Evolutionary conservation across 2,329 filamentous ascomycete species (phyloP), one percentile per base, ranked within the genome.

Genomic region (Colletotrichum liriopes): DNA sequence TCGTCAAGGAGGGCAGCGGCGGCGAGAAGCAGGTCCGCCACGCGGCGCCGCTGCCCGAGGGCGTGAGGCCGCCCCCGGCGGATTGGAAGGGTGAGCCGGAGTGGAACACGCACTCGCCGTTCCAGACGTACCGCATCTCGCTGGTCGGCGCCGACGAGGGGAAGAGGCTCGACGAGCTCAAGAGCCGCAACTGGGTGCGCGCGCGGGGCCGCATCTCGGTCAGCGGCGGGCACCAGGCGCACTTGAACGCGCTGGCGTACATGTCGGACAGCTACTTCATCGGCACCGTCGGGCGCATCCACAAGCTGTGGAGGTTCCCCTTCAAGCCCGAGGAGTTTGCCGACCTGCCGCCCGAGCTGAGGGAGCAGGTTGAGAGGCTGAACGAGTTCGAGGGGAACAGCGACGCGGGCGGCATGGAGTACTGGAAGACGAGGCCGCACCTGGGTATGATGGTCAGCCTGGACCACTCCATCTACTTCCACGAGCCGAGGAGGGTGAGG

Each of bases 241-340:
- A 98, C 80, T 86, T 98, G 45, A 93, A 90, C 47, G 96, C 96
- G 11, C 87, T 99, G 73, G 96, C 96, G 32, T 99, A 98, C 84
- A 93, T 98, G 85, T 94, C 92, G 35, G 96, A 98, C 83, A 93
- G 90, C 79, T 96, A 94, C 84, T 98, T 99, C 83, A 95, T 98
- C 81, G 95, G 94, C 49, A 98, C 95, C 2, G 90, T 98, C 9
- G 87, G 92, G 37, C 90, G 94, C 26, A 92, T 95, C 66, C 95
- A 98, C 82, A 88, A 90, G 68, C 87, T 98, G 45, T 95, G 93
- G 89, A 88, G 93, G 18, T 94, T 93, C 80, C 90, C 88, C 1
- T 88, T 86, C 60, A 73, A 84, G 16, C 86, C 86, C 2, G 82
- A 87, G 66, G 86, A 89, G 45, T 84, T 91, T n/a, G 85, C 87